Conservation (phyloP, 2,329 filamentous ascomycete species). For the Ophiostoma ips region DNA sequence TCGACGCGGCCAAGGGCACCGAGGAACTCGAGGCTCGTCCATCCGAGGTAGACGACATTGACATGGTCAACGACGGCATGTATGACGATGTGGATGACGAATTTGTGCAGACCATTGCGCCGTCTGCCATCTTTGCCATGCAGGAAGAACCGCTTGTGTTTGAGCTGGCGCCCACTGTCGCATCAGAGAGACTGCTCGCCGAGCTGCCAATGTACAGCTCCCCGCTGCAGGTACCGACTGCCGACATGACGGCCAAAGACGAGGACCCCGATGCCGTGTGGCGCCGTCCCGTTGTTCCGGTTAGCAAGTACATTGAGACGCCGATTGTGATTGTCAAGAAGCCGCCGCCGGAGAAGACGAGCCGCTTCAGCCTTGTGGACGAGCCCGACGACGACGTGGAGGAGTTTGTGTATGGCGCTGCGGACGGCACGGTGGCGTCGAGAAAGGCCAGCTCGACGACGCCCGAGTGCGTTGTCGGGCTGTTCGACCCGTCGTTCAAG, state of each 20-base stretch:
- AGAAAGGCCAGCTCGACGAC: background rate
- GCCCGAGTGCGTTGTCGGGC: constrained; percentile 40
- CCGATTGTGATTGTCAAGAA: constrained; percentile 57
- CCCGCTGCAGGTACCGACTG: constrained; percentile 42
- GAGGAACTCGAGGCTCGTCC: background rate
- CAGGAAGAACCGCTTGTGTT: constrained; percentile 72
- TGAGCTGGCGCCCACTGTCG: constrained; percentile 58
- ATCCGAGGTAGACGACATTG: constrained; percentile 26
- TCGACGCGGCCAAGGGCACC: constrained; percentile 7
- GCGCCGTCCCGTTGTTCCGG: constrained; percentile 63
- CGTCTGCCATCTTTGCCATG: constrained; percentile 72
- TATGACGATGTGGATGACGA: constrained; percentile 17
- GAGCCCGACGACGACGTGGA: constrained; percentile 36
- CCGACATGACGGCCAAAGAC: constrained; percentile 43
- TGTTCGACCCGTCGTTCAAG: constrained; percentile 85
- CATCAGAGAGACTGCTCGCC: constrained; percentile 60
- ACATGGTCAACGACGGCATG: constrained; percentile 26
- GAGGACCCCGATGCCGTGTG: constrained; percentile 55
- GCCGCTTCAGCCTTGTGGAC: constrained; percentile 68
- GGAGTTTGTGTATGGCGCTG: constrained; percentile 20
- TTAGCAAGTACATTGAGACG: constrained; percentile 77
- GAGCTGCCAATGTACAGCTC: constrained; percentile 71
- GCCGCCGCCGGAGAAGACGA: constrained; percentile 58
- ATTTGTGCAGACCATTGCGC: constrained; percentile 39
- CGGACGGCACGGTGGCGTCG: background rate